Base-by-base conservation (phyloP, 306 rosid species). In the Quercus agrifolia region DNA sequence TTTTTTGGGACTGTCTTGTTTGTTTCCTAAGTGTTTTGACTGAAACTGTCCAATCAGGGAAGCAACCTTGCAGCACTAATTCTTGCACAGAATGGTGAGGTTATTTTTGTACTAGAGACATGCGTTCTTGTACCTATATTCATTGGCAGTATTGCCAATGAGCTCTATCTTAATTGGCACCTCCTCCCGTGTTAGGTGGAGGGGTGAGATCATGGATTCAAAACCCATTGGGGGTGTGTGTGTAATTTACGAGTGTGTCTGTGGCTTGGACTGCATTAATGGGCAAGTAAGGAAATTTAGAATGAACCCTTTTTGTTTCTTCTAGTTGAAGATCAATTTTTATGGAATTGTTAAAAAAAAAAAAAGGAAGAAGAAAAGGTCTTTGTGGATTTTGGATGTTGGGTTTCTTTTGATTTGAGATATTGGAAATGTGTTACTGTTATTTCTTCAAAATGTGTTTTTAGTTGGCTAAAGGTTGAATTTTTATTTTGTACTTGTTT, bases 231-330 rank as follows among this genome's bases (percentile, higher is more conserved):
- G 11, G 46, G 11, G 44, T 0, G 46, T 2, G 46, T 41, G 46
- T 41, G 46, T 41, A 41, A 41, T 2, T 41, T 35, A 6, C 41
- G 9, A 73, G 84, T 91, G 97, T 68, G 96, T 94, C 1, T 89
- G 96, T 59, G 98, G 97, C 41, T 79, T 91, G 84, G 73, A 89
- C 77, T 92, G 97, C 88, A 76, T 59, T 73, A 21, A 55, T 74
- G 41, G 81, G 5, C 86, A 76, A 62, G 79, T 85, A 17, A 82
- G 92, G 78, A 86, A 90, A 63, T 72, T 90, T 46, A 90, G 78
- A 54, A 70, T 84, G 10, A 91, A 82, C 30, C 83, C 91, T 70
- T 81, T 84, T 33, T 41, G 79, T 88, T 83, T 94, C 91, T 31
- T 89, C 91, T 20, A 7, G 67, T 44, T 87, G 68, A 84, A 25